A percentile compares a stretch with the other conserved stretches of the same genome.
Evolutionary conservation across 1,284 basidiomycete genomes (phyloP).

Genomic region (Butyriboletus appendiculatus): DNA sequence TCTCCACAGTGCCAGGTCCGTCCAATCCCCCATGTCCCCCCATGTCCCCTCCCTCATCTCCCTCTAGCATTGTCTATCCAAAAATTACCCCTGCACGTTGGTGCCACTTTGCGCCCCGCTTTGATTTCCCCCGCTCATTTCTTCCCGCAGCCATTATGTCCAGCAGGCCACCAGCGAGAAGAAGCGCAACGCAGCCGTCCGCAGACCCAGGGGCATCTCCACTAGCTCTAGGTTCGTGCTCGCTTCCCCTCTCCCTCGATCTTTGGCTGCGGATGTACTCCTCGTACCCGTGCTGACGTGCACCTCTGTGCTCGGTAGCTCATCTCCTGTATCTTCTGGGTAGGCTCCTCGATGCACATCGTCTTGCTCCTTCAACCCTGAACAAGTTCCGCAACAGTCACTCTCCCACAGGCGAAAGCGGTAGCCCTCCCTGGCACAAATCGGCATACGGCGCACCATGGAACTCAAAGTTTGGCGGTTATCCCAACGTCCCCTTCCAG

Average conservation of each 20-base stretch:
- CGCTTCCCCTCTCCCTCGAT: slow-evolving; percentile 1
- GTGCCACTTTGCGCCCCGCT: slow-evolving; percentile 32
- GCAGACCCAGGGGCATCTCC: slow-evolving; percentile 62
- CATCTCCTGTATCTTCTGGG: slow-evolving; percentile 39
- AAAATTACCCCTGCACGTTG: slow-evolving; percentile 84
- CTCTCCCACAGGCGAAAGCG: slow-evolving; percentile 29
- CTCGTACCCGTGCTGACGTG: slow-evolving; percentile 33
- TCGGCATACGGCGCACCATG: slow-evolving; percentile 31
- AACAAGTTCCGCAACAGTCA: slow-evolving; percentile 32
- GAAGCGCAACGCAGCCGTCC: slow-evolving; percentile 60
- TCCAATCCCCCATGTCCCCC: slow-evolving; percentile 13
- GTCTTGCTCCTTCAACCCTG: slow-evolving; percentile 22
- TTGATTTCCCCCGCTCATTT: slow-evolving; percentile 26
- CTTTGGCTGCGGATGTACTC: slow-evolving; percentile 24
- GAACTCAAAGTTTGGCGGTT: slow-evolving; percentile 47
- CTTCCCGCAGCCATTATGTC: slow-evolving; percentile 59
- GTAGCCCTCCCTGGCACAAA: slow-evolving; percentile 33
- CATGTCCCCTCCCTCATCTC: slow-evolving; percentile 9
- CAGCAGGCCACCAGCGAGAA: slow-evolving; percentile 82
- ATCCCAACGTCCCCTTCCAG: slow-evolving; percentile 52
- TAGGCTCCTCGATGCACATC: slow-evolving; percentile 28
- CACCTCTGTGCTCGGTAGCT: slow-evolving; percentile 18
- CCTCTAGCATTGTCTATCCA: slow-evolving; percentile 71
- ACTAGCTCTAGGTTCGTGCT: slow-evolving; percentile 44
- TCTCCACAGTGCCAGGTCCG: slow-evolving; percentile 62